Evolutionary conservation across 2,329 filamentous ascomycete species (phyloP).

Genomic region (Neofusicoccum parvum): DNA sequence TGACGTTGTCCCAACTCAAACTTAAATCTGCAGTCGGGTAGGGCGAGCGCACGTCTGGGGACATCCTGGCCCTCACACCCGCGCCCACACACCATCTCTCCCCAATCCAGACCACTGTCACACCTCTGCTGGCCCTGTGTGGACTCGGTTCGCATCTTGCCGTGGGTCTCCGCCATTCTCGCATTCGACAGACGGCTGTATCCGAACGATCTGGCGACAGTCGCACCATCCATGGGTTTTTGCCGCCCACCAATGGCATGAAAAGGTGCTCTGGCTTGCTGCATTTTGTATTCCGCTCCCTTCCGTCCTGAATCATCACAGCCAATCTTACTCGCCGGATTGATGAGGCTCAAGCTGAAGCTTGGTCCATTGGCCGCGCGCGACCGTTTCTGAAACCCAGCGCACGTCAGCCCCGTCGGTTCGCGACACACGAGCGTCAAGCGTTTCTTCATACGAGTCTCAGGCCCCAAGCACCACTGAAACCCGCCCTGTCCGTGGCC

Average conservation of each 20-base stretch:
- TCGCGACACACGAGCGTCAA: slow-evolving; percentile 7
- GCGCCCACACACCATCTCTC: background rate
- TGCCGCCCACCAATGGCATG: no score
- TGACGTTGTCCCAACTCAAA: background rate
- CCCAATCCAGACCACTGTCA: background rate
- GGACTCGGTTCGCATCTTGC: no score
- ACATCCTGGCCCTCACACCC: background rate
- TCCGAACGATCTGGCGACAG: no score
- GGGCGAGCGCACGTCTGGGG: background rate
- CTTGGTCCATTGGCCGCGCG: background rate
- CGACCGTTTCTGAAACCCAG: background rate
- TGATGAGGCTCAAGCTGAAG: background rate
- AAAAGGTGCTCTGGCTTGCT: no score
- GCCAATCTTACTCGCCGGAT: no score
- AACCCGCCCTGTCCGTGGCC: background rate
- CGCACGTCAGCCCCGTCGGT: background rate
- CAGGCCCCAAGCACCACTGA: background rate
- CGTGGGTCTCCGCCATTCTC: no score
- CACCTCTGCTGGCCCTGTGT: no score
- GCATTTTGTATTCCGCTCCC: no score
- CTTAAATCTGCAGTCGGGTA: background rate
- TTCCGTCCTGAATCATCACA: no score
- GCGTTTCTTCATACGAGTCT: background rate
- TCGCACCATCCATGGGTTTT: no score
- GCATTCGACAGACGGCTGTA: no score